These are phyloP conservation scores for Leishmania braziliensis DNA, from an alignment of 208 protist genomes.

Conservation along the genomic window DNA sequence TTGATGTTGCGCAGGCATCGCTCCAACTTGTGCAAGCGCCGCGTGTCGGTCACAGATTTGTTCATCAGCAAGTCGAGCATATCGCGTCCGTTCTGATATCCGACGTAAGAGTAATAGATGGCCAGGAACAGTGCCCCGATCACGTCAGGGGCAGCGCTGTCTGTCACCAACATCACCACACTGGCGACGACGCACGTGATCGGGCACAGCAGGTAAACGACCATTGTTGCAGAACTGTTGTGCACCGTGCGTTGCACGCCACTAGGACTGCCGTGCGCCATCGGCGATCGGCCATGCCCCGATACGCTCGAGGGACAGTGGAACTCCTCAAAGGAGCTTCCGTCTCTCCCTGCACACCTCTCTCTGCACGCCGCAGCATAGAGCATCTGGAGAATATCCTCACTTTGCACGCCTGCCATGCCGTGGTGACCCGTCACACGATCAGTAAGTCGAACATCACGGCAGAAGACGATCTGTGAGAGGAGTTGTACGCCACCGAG, in stretches of 20 bases:
- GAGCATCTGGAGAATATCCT: constrained; percentile 29
- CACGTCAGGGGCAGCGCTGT: constrained; percentile 22
- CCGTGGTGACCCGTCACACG: constrained; percentile 49
- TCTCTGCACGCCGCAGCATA: constrained; percentile 7
- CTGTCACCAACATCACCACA: constrained; percentile 12
- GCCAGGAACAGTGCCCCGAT: constrained; percentile 31
- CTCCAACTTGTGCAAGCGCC: constrained; percentile 33
- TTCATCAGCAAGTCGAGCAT: constrained; percentile 74
- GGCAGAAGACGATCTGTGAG: constrained; percentile 38
- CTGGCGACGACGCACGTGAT: constrained; percentile 13
- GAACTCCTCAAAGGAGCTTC: constrained; percentile 9
- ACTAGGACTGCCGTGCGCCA: not conserved
- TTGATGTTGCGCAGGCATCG: constrained; percentile 45
- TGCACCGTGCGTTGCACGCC: constrained; percentile 8
- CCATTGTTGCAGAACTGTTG: not conserved
- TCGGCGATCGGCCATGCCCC: not conserved
- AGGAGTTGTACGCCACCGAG: constrained; percentile 38
- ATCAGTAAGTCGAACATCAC: constrained; percentile 54
- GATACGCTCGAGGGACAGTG: not conserved
- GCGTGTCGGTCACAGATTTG: constrained; percentile 42
- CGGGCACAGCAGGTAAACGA: constrained; percentile 22
- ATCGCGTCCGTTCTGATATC: constrained; percentile 21
- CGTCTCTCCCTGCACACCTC: constrained; percentile 4
- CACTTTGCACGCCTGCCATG: constrained; percentile 24
- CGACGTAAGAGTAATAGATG: constrained; percentile 31